These are phyloP conservation scores for Pseudogymnoascus sp. DNA, from an alignment of 2,329 filamentous ascomycete species.

Conservation along the genomic window DNA sequence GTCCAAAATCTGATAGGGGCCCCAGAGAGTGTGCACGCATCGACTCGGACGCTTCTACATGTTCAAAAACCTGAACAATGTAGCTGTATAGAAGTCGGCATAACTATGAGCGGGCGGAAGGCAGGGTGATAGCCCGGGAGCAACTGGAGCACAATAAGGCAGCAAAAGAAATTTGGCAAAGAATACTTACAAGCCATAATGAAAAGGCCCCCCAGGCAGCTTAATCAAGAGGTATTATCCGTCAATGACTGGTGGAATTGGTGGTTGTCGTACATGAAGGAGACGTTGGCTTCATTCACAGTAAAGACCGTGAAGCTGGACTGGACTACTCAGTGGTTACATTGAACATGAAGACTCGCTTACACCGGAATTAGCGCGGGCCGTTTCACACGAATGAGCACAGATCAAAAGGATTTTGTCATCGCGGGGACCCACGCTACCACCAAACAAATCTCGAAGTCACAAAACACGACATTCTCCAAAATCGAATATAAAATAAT, in stretches of 20 bases:
- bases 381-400: constrained; percentile 10
- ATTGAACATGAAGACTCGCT: constrained; percentile 9
- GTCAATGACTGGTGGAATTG: constrained; percentile 11
- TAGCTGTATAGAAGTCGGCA: constrained; percentile 1
- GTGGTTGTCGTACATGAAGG: constrained; percentile 3
- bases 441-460: constrained; percentile 10
- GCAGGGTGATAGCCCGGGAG: constrained; percentile 19
- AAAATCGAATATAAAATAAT: background rate
- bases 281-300: constrained; percentile 8
- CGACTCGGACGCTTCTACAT: background rate
- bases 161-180: constrained; percentile 15
- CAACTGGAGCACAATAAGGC: constrained; percentile 11
- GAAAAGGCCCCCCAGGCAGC: constrained; percentile 23
- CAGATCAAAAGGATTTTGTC: constrained; percentile 11
- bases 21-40: background rate
- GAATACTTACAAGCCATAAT: constrained; percentile 35
- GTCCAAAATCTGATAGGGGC: background rate
- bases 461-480: constrained; percentile 1
- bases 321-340: constrained; percentile 5
- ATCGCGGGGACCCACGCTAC: constrained; percentile 8
- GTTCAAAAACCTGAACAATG: background rate
- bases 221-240: constrained; percentile 13
- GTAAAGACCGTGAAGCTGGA: constrained; percentile 7
- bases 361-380: constrained; percentile 9
- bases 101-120: constrained; percentile 20